These are phyloP conservation scores for Aegilops bicornis DNA, from an alignment of 176 grass and related monocot genomes.

Conservation along the genomic window DNA sequence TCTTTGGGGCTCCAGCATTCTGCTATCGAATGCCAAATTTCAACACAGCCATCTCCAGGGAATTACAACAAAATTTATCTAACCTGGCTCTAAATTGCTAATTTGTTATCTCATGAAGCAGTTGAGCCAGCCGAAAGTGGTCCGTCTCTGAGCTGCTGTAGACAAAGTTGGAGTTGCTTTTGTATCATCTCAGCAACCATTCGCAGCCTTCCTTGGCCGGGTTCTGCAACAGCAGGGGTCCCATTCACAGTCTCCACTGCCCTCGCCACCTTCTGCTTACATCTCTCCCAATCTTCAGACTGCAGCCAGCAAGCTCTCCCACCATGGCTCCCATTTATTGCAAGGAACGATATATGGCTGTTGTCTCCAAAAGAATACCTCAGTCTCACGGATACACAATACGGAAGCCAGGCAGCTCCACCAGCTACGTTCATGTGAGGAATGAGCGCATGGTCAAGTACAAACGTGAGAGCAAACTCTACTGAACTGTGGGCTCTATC, in stretches of 20 bases:
- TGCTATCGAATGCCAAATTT: neutral
- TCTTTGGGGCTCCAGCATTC: neutral
- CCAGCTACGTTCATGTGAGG: constrained; percentile 95
- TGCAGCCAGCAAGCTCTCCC: constrained; percentile 90
- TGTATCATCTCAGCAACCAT: constrained; percentile 91
- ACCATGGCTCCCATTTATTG: constrained; percentile 94
- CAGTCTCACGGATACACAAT: constrained; percentile 88
- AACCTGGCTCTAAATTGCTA: neutral
- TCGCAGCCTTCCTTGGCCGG: constrained; percentile 78
- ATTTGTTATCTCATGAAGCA: constrained; percentile 52
- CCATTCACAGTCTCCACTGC: constrained; percentile 79
- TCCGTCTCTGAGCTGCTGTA: constrained; percentile 85
- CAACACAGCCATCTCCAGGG: neutral
- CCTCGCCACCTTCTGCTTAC: constrained; percentile 82
- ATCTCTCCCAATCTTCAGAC: constrained; percentile 92
- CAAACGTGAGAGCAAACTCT: constrained; percentile 93
- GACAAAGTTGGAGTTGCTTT: constrained; percentile 66
- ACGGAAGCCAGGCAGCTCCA: constrained; percentile 94
- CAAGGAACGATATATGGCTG: constrained; percentile 63
- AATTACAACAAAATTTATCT: constrained; percentile 23
- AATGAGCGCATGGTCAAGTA: constrained; percentile 88
- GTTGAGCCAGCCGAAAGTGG: constrained; percentile 66
- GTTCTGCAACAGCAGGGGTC: constrained; percentile 56
- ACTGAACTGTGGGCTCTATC: constrained; percentile 76
- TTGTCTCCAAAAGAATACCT: constrained; percentile 90